Conservation (phyloP, 257 asterid genomes). For the Sherardia arvensis region DNA sequence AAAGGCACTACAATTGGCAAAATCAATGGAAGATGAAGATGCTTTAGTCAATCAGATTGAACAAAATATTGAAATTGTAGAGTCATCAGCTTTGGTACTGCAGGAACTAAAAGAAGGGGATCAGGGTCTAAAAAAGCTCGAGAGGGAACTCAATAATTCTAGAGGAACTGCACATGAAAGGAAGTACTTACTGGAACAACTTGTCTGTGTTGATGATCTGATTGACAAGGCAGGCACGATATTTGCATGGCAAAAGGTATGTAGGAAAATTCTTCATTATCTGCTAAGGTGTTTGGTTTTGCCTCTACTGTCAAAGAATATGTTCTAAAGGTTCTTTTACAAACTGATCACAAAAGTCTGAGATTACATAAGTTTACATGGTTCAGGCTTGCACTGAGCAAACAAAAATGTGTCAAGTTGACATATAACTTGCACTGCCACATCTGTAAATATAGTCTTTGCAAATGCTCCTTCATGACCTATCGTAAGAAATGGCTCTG, state of each 20-base stretch:
- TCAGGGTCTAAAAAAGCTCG: conserved; percentile 70
- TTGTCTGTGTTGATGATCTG: conserved; percentile 54
- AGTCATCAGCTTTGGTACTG: conserved; percentile 54
- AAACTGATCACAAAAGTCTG: background rate
- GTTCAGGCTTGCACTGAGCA: background rate
- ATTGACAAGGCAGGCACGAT: conserved; percentile 70
- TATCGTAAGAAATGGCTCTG: background rate
- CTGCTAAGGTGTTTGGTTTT: conserved; percentile 10
- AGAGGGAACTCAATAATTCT: conserved; percentile 45
- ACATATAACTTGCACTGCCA: background rate
- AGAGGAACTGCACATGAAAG: conserved; percentile 64
- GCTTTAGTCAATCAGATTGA: conserved; percentile 47
- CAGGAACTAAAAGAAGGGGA: conserved; percentile 57
- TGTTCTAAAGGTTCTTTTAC: background rate
- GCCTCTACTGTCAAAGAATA: background rate
- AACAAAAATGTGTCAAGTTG: background rate
- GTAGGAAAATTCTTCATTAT: background rate
- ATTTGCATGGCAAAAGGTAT: conserved; percentile 64
- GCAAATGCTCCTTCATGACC: background rate
- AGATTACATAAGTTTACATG: background rate
- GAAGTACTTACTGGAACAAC: conserved; percentile 59
- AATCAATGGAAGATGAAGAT: conserved; percentile 82
- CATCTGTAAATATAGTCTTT: background rate
- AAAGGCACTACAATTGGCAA: conserved; percentile 73
- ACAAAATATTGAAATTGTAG: conserved; percentile 53